Evolutionary conservation across 2,329 filamentous ascomycete genomes (phyloP).

Genomic region (Phaeoacremonium minimum): DNA sequence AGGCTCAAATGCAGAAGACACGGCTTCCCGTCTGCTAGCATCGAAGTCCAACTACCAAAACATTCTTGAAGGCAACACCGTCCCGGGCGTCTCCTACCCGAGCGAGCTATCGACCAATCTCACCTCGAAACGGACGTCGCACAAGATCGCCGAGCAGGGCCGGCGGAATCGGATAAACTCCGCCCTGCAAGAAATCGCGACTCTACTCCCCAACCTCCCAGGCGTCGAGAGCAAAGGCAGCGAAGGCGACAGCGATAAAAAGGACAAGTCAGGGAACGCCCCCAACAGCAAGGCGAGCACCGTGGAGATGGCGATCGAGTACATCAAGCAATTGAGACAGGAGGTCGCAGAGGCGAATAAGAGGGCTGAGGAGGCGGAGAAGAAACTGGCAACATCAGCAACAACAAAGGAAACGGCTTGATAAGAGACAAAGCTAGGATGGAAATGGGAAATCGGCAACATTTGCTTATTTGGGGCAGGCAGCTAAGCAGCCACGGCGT

Average conservation of each 20-base stretch:
- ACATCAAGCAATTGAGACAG: conserved; percentile 80
- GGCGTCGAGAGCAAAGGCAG: conserved; percentile 26
- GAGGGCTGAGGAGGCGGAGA: conserved; percentile 62
- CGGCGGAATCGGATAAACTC: conserved; percentile 92
- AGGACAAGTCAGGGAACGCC: conserved; percentile 37
- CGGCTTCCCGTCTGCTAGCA: conserved; percentile 71
- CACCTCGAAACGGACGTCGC: conserved; percentile 92
- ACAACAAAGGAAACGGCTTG: too few relatives aligned
- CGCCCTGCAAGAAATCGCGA: conserved; percentile 86
- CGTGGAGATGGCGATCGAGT: conserved; percentile 94
- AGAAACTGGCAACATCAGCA: too few relatives aligned
- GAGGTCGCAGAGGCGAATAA: conserved; percentile 64
- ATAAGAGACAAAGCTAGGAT: too few relatives aligned
- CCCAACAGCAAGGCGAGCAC: conserved; percentile 92
- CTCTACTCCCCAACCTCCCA: conserved; percentile 59
- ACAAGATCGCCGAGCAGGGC: conserved; percentile 97
- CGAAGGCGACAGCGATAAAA: conserved; percentile 41
- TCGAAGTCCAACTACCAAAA: conserved; percentile 98
- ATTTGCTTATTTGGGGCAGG: too few relatives aligned
- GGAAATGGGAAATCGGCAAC: too few relatives aligned
- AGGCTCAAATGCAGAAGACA: conserved; percentile 50
- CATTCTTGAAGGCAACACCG: conserved; percentile 85
- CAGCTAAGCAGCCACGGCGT: too few relatives aligned
- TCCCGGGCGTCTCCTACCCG: conserved; percentile 87
- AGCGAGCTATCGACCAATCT: conserved; percentile 88